These are phyloP conservation scores for Colletotrichum coccodes DNA, from an alignment of 2,329 filamentous ascomycete genomes.

Conservation along the genomic window DNA sequence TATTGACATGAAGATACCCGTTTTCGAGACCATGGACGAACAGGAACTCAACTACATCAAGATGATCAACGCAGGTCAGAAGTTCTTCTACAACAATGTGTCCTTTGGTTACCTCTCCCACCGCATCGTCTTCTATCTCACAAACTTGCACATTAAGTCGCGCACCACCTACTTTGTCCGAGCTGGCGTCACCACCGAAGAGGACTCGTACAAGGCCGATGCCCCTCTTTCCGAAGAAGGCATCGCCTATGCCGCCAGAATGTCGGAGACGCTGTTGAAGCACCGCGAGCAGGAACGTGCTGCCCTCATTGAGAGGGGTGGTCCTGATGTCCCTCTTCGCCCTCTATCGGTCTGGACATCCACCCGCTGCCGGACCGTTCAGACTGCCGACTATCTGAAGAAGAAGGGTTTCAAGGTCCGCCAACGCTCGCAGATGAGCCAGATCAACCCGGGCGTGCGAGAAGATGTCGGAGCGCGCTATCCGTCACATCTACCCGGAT, in stretches of 20 bases:
- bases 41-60: conserved; percentile 96
- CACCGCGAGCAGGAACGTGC: conserved; percentile 86
- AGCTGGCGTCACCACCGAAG: conserved; percentile 85
- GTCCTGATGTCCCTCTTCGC: conserved; percentile 74
- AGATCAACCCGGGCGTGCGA: conserved; percentile 97
- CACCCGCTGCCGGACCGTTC: conserved; percentile 87
- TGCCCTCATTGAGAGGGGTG: conserved; percentile 74
- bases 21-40: conserved; percentile 97
- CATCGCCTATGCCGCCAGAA: conserved; percentile 81
- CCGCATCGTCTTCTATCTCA: conserved; percentile 96
- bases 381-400: conserved; percentile 87
- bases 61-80: conserved; percentile 97
- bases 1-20: conserved; percentile 91
- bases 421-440: conserved; percentile 95
- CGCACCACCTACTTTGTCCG: conserved; percentile 93
- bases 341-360: conserved; percentile 95
- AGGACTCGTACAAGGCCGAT: conserved; percentile 93
- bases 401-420: conserved; percentile 85
- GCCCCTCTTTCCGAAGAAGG: conserved; percentile 85
- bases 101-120: conserved; percentile 97
- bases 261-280: conserved; percentile 84
- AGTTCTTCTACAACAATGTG: conserved; percentile 95
- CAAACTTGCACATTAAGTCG: conserved; percentile 97
- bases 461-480: conserved; percentile 86
- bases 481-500: conserved; percentile 85